Evolutionary conservation across 2,329 filamentous ascomycete genomes (phyloP).

Genomic region (Colletotrichum euphorbiae): DNA sequence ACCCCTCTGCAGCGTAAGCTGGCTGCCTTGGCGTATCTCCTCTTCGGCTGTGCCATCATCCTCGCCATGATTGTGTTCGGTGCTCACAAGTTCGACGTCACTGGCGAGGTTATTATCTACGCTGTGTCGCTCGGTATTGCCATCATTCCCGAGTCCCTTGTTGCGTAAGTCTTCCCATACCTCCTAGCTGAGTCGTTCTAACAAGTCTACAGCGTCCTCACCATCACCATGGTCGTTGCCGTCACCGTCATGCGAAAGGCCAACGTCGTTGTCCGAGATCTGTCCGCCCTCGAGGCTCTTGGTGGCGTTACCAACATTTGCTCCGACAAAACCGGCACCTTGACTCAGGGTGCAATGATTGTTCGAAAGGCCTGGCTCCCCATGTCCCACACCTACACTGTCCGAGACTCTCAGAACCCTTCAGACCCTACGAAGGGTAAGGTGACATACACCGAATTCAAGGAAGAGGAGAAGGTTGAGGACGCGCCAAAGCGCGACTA

Average conservation of each 20-base stretch:
- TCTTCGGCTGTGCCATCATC: constrained; percentile 77
- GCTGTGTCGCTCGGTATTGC: constrained; percentile 69
- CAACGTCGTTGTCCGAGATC: constrained; percentile 73
- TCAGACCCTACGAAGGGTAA: constrained; percentile 70
- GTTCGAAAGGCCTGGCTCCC: constrained; percentile 75
- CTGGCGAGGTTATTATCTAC: constrained; percentile 67
- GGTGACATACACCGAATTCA: constrained; percentile 59
- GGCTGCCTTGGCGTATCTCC: constrained; percentile 79
- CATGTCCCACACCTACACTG: constrained; percentile 65
- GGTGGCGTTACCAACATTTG: constrained; percentile 80
- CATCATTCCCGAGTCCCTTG: constrained; percentile 73
- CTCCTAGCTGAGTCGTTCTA: constrained; percentile 12
- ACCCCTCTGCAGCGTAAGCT: constrained; percentile 85
- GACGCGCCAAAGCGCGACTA: constrained; percentile 61
- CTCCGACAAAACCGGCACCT: constrained; percentile 79
- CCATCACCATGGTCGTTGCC: constrained; percentile 76
- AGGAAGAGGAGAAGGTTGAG: constrained; percentile 51
- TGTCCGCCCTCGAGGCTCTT: constrained; percentile 75
- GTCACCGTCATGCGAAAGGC: constrained; percentile 73
- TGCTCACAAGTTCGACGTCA: constrained; percentile 64
- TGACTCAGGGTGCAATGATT: constrained; percentile 78
- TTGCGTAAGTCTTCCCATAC: constrained; percentile 59
- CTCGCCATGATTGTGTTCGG: constrained; percentile 69
- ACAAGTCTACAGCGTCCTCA: constrained; percentile 62
- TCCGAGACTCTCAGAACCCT: constrained; percentile 71